Percentiles rank a stretch among this genome's conserved stretches.
phyloP scores from a whole-genome alignment of 1,284 basidiomycete species.

The Schizopora paradoxa region DNA sequence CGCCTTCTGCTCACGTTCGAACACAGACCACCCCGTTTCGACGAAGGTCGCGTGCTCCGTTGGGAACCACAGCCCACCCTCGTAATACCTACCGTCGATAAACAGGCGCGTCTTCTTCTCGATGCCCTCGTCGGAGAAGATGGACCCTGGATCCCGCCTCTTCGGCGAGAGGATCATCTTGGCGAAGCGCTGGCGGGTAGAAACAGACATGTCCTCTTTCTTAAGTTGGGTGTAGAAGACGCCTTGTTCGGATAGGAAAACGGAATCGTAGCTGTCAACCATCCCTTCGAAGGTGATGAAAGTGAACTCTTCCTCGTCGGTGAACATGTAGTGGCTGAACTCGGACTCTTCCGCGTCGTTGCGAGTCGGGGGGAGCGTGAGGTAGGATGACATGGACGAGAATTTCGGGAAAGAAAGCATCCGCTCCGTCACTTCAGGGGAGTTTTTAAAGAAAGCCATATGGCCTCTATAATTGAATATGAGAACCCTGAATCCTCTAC shows the following conservation, averaged over 20 bases:
- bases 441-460: conserved; percentile 16
- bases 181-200: conserved; percentile 1
- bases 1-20: conserved; percentile 13
- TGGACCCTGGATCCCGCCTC: background rate
- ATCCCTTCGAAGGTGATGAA: conserved; percentile 16
- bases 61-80: conserved; percentile 14
- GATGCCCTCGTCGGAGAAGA: conserved; percentile 9
- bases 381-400: conserved; percentile 12
- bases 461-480: conserved; percentile 10
- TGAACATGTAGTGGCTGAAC: conserved; percentile 17
- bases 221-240: conserved; percentile 10
- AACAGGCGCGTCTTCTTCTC: conserved; percentile 9
- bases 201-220: conserved; percentile 5
- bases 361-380: conserved; percentile 6
- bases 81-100: conserved; percentile 4
- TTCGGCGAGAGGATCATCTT: conserved; percentile 2
- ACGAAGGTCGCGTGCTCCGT: conserved; percentile 9
- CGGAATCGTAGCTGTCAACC: conserved; percentile 13
- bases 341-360: conserved; percentile 16
- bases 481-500: background rate
- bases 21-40: conserved; percentile 15
- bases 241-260: conserved; percentile 11
- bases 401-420: conserved; percentile 16
- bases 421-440: conserved; percentile 13
- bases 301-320: conserved; percentile 14